Base-by-base conservation (phyloP, 495 filamentous ascomycete genomes). In the Jackrogersella minutella region DNA sequence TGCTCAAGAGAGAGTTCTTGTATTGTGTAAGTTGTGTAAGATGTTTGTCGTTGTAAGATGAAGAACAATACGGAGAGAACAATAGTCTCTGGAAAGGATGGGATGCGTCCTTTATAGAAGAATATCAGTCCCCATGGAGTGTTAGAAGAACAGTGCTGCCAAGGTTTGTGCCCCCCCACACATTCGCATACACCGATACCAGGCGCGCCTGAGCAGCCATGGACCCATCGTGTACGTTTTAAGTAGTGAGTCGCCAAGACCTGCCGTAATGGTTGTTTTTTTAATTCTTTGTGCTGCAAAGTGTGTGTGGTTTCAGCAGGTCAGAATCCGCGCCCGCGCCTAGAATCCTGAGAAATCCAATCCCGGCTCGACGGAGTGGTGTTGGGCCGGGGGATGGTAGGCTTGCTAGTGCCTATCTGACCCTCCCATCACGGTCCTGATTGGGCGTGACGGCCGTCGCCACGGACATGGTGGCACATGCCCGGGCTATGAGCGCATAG, bases 211-310 rank as follows among this genome's bases (percentile, higher is more conserved):
- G 26, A 41, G 37, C 36, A 58, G 30, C 46, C 28, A 44, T 44
- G 40, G 46, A 33, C 33, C 26, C 59, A 52, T 55, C 49, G 41
- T 46, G 47, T 59, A 37, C 46, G 54, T 52, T 60, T 60, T 33
- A 59, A 30, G 66, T 64, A 57, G 56, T 70, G 49, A 73, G 31
- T 67, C 64, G 72, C 72, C 72, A 73, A 74, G 72, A 64, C 72
- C 47, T 70, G 56, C 66, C 62, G 59, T 33, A 67, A 70, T 22
- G n/a, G 63, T 69, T 9, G 21, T 50, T 49, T 64, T 39, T 56
- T 28, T 55, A 43, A 49, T 43, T 52, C 53, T 60, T 51, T 55
- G 30, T 56, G 58, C 61, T 30, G 64, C 56, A 51, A 19, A 52
- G 55, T 62, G 60, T 31, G 64, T 60, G 46, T 19, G 43, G 62